Evolutionary conservation across 331 rosid species (phyloP), one percentile per base, ranked within the genome.

Genomic region (Spiraea crenata): DNA sequence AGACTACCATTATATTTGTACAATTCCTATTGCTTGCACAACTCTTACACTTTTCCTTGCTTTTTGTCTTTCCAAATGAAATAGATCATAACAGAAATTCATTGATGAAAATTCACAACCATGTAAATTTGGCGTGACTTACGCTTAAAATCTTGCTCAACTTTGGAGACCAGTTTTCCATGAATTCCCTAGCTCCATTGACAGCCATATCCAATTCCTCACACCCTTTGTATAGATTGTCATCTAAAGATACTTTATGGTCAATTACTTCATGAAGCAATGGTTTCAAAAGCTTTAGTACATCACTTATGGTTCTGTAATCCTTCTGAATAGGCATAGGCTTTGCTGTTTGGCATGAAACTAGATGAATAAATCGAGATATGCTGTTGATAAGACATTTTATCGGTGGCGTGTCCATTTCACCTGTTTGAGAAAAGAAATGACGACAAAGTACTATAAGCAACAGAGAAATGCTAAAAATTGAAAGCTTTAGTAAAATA

Each of bases 351-450:
- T 85, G 96, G 81, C 96, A 84, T 51, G 96, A 92, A 70, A 86
- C 92, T 73, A 90, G 84, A 73, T 76, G 98, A 88, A 90, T 73
- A 81, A 92, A 86, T 76, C 97, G 87, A 81, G 93, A 83, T 76
- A 87, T 84, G 79, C 98, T 90, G 88, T 92, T 92, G 76, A 82
- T 82, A 35, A 90, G 89, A 84, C 96, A 90, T 86, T 84, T 83
- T 55, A 84, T 79, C 70, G 92, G 74, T 77, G 82, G 59, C 65
- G 84, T 76, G 73, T 89, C 93, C 81, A 85, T 88, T 76, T 82
- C 85, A 76, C 93, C 98, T 90, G 89, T 74, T 76, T 54, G 48
- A 79, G 58, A 63, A 80, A 74, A 47, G 50, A 67, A 62, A 72
- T 58, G 70, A 77, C 67, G 75, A 57, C 54, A 50, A 12, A 50